Percentiles rank a stretch among this genome's conserved stretches.
Conservation (phyloP, 1,284 basidiomycete genomes). For the Blastosporella zonata region DNA sequence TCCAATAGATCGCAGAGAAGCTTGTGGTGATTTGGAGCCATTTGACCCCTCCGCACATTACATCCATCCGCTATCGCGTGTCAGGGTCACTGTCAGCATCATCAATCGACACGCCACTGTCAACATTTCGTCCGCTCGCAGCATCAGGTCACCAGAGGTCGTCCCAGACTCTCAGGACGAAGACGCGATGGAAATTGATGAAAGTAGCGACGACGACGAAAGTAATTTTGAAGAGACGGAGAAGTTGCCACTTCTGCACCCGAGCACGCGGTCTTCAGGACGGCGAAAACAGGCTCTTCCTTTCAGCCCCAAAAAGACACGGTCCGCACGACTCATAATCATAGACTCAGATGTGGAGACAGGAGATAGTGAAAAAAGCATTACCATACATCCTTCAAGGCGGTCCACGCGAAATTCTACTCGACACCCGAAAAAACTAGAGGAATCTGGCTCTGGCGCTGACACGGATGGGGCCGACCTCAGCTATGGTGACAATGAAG, state of each 20-base stretch:
- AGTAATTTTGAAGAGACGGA: conserved; percentile 26
- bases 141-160: conserved; percentile 21
- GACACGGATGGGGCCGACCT: conserved; percentile 22
- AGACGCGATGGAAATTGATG: conserved; percentile 28
- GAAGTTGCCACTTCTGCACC: conserved; percentile 24
- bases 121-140: conserved; percentile 27
- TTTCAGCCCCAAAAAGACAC: conserved; percentile 63
- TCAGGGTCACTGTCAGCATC: conserved; percentile 36
- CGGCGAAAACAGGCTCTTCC: conserved; percentile 38
- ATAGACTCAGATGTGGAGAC: conserved; percentile 31
- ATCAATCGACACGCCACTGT: conserved; percentile 31
- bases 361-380: conserved; percentile 37
- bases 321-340: conserved; percentile 34
- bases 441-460: conserved; percentile 31
- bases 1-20: conserved; percentile 42
- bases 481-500: conserved; percentile 31
- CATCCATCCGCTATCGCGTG: conserved; percentile 60
- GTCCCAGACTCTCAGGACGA: conserved; percentile 35
- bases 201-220: conserved; percentile 24
- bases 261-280: conserved; percentile 27
- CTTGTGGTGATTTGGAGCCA: conserved; percentile 35
- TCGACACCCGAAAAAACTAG: conserved; percentile 34
- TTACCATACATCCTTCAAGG: conserved; percentile 24
- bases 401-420: conserved; percentile 39
- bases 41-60: conserved; percentile 63